Conservation (phyloP, 2,329 filamentous ascomycete genomes). For the Aureobasidium namibiae region DNA sequence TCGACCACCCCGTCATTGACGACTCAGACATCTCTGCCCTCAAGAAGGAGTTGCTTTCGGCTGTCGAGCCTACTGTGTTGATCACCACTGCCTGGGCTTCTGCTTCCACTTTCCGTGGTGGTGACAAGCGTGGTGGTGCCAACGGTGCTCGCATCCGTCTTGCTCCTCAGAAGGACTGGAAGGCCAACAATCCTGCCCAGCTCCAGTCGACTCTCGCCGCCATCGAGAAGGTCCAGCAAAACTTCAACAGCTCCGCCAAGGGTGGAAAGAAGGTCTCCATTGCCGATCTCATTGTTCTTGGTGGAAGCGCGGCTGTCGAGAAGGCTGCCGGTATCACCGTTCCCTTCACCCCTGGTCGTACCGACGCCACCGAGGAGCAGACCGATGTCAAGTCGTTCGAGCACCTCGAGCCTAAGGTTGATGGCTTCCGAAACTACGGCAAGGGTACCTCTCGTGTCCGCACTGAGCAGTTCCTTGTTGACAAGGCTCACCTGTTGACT, state of each 20-base stretch:
- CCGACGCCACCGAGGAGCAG: slow-evolving; percentile 62
- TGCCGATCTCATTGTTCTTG: slow-evolving; percentile 72
- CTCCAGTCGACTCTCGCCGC: slow-evolving; percentile 53
- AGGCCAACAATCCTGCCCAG: slow-evolving; percentile 64
- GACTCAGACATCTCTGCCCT: slow-evolving; percentile 55
- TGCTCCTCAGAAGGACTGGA: slow-evolving; percentile 62
- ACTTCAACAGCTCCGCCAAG: slow-evolving; percentile 49
- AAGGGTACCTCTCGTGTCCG: slow-evolving; percentile 51
- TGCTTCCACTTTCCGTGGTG: slow-evolving; percentile 63
- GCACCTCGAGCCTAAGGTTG: slow-evolving; percentile 60
- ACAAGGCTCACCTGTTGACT: slow-evolving; percentile 62
- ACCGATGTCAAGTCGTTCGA: slow-evolving; percentile 58
- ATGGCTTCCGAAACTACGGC: slow-evolving; percentile 76
- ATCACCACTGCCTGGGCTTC: slow-evolving; percentile 61
- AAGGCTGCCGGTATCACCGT: slow-evolving; percentile 59
- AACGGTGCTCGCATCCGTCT: slow-evolving; percentile 73
- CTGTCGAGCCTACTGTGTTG: slow-evolving; percentile 52
- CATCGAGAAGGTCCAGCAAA: slow-evolving; percentile 57
- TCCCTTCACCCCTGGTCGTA: slow-evolving; percentile 65
- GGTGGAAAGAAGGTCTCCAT: slow-evolving; percentile 64
- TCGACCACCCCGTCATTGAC: slow-evolving; percentile 50
- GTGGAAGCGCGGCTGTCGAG: slow-evolving; percentile 62
- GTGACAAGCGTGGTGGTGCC: slow-evolving; percentile 75
- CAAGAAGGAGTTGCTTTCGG: slow-evolving; percentile 61
- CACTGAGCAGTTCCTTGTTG: slow-evolving; percentile 62